phyloP scores from a whole-genome alignment of 768 basidiomycete species.

The Hericium erinaceus region DNA sequence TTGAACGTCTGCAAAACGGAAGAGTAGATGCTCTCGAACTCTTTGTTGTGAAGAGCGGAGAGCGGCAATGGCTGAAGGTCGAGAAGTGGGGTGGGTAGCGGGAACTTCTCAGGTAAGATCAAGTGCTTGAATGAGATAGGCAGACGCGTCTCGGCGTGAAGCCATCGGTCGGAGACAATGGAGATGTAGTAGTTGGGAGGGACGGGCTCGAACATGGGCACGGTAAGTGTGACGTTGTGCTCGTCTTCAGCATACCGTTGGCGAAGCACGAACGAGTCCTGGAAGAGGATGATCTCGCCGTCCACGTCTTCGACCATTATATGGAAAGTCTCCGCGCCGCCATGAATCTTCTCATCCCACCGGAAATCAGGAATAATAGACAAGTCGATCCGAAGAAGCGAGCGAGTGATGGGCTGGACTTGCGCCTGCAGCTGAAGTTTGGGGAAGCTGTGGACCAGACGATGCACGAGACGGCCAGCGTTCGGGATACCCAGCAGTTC shows the following conservation, averaged over 20 bases:
- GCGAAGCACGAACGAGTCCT: slow-evolving; percentile 86
- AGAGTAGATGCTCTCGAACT: slow-evolving; percentile 82
- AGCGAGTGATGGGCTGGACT: slow-evolving; percentile 93
- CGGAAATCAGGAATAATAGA: slow-evolving; percentile 96
- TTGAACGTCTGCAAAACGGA: slow-evolving; percentile 81
- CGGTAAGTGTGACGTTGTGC: slow-evolving; percentile 89
- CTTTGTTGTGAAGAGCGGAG: slow-evolving; percentile 86
- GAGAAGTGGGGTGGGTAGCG: slow-evolving; percentile 82
- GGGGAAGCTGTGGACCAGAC: slow-evolving; percentile 93
- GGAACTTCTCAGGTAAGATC: slow-evolving; percentile 95
- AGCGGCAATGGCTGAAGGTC: slow-evolving; percentile 88
- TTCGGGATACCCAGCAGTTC: slow-evolving; percentile 92
- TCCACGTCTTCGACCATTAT: slow-evolving; percentile 96
- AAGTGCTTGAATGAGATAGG: slow-evolving; percentile 98
- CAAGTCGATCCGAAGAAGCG: slow-evolving; percentile 84
- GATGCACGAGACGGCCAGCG: slow-evolving; percentile 85
- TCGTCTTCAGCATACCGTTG: slow-evolving; percentile 90
- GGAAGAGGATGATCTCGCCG: slow-evolving; percentile 92
- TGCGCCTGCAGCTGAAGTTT: slow-evolving; percentile 94
- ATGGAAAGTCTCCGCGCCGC: slow-evolving; percentile 80
- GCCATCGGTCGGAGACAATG: slow-evolving; percentile 89
- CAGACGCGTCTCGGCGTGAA: slow-evolving; percentile 88
- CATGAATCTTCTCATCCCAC: slow-evolving; percentile 95
- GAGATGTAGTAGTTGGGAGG: slow-evolving; percentile 99
- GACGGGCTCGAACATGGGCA: slow-evolving; percentile 94